phyloP scores from a whole-genome alignment of 2,329 filamentous ascomycete genomes.

The Fusarium sp. region DNA sequence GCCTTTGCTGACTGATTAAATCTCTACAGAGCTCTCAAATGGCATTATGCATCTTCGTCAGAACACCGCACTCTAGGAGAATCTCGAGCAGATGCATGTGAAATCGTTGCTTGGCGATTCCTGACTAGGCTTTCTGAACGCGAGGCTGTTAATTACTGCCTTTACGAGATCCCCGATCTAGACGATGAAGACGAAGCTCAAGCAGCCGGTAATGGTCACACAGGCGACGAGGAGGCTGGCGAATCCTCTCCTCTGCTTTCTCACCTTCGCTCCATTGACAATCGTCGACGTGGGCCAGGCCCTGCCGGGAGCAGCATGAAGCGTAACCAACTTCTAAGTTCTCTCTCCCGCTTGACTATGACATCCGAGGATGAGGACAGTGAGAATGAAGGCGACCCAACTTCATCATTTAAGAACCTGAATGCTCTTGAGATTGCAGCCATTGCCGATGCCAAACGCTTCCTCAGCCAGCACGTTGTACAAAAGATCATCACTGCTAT shows the following conservation, averaged over 20 bases:
- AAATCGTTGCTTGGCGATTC: constrained; percentile 85
- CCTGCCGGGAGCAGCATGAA: constrained; percentile 56
- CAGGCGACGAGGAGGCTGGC: constrained; percentile 56
- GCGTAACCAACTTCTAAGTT: constrained; percentile 63
- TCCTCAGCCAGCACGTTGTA: constrained; percentile 82
- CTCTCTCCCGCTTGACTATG: constrained; percentile 66
- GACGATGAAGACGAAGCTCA: constrained; percentile 44
- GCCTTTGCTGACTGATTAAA: constrained; percentile 20
- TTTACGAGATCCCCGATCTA: constrained; percentile 74
- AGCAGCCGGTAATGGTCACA: constrained; percentile 16
- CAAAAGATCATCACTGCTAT: constrained; percentile 87
- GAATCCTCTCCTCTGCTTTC: constrained; percentile 62
- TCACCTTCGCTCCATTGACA: constrained; percentile 47
- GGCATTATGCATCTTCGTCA: constrained; percentile 74
- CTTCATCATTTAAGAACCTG: constrained; percentile 78
- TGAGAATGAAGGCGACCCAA: constrained; percentile 69
- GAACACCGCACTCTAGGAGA: constrained; percentile 75
- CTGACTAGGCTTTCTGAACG: constrained; percentile 76
- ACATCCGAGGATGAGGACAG: constrained; percentile 52
- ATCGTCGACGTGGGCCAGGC: constrained; percentile 30
- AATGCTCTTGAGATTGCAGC: constrained; percentile 90
- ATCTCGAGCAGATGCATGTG: constrained; percentile 78
- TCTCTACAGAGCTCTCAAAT: constrained; percentile 73
- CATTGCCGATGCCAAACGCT: constrained; percentile 84
- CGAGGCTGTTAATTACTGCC: constrained; percentile 79